Base-by-base conservation (phyloP, 106 monocot genomes). In the Dactylorhiza incarnata region DNA sequence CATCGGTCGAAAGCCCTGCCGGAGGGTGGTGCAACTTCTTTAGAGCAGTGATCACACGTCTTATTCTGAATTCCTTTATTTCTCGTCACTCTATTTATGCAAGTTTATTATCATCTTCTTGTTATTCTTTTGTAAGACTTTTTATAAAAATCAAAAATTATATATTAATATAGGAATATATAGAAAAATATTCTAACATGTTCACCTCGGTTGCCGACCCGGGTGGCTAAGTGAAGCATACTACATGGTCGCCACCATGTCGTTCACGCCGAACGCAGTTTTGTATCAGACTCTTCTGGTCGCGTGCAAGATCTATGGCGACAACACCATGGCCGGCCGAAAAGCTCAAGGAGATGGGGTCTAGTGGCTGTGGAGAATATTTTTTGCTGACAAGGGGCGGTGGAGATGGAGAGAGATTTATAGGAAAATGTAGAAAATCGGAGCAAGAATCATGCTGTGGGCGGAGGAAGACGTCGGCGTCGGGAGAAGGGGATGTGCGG, bases 231-330 rank as follows among this genome's bases (percentile, higher is more conserved):
- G 23, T 3, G 90, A 93, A 52, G 93, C 95, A 9, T 79, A 85
- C 74, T 74, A 71, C 49, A 48, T 85, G 5, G 68, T 93, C n/a
- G 71, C 62, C 3, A 74, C 85, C 47, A 96, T 96, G 89, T 83
- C 88, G 12, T 29, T 82, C 6, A 45, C 73, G 11, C 85, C 92
- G 0, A 90, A 95, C 48, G 76, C 76, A 0, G 88, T 96, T 7
- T 79, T 96, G 17, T 96, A 93, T 87, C 95, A 96, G 80, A 96
- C 95, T 11, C 76, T 96, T 8, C 80, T 96, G 7, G 95, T 90
- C 7, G 93, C 93, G 0, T 84, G 86, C 85, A 86, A 87, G 73
- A 85, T 79, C 11, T 55, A 93, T 54, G 88, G 90, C 11, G 53
- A 93, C 59, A 77, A 93, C 47, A 58, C 65, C 9, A 75, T 93